Base-by-base conservation (phyloP, 805 yeast species). In the Spathaspora arborariae region DNA sequence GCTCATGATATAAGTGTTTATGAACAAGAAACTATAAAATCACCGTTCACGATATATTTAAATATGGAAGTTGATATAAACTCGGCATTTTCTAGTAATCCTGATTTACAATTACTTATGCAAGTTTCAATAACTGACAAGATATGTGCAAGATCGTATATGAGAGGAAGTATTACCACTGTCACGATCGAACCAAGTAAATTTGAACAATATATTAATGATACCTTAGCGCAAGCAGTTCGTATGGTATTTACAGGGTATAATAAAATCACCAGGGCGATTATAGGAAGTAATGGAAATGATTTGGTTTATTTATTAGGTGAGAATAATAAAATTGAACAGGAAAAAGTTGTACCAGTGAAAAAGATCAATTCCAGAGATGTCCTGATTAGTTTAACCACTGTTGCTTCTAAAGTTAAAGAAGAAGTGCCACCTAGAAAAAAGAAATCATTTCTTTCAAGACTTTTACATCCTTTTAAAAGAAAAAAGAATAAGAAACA, bases 31-130 rank as follows among this genome's bases (percentile, higher is more conserved):
- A 69, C 63, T 4, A 65, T 79, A 20, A 80, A 80, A 53, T 80
- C 92, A 0, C 82, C 83, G 2, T 72, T 87, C 50, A 80, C 82
- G 0, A 59, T 91, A 15, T 80, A 86, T 50, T 69, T 91, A 51
- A 90, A 88, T 57, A 70, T 76, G 52, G 62, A 73, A 2, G 68
- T 78, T 6, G 68, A 73, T 9, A 55, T 57, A 10, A 49, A 51
- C 30, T 56, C 35, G 46, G 63, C 2, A 38, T 85, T 45, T 56
- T 59, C 4, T 54, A 61, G 15, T 55, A 72, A 57, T 44, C 55
- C 56, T 35, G 58, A 65, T 13, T 59, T 82, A 16, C 71, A 67
- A 46, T 70, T 78, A 3, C 80, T 80, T 0, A 56, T 83, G n/a
- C 71, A 75, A 36, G 78, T 80, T 0, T 64, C 66, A 26, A 50